Evolutionary conservation across 306 rosid genomes (phyloP).

Genomic region (Cicer chorassanicum): DNA sequence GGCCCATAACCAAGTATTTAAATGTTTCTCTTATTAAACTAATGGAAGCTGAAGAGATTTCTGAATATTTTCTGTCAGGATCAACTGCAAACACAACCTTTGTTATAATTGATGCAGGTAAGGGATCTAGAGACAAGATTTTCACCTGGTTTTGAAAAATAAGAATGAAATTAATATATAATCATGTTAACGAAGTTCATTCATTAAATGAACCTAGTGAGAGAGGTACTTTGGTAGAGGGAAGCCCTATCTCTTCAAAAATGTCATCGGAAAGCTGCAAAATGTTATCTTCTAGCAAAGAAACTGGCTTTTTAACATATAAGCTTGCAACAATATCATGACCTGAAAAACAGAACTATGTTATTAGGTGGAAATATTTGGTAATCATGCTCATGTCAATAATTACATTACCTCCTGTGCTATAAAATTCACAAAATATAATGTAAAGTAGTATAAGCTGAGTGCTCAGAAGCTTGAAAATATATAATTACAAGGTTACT

Average conservation of each 20-base stretch:
- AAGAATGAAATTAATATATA: slow-evolving; percentile 33
- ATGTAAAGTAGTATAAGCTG: slow-evolving; percentile 5
- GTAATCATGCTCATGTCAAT: slow-evolving; percentile 2
- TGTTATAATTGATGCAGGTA: slow-evolving; percentile 58
- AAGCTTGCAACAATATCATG: slow-evolving; percentile 83
- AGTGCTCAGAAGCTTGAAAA: slow-evolving; percentile 7
- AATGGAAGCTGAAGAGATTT: slow-evolving; percentile 53
- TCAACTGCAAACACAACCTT: slow-evolving; percentile 72
- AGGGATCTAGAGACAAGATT: slow-evolving; percentile 62
- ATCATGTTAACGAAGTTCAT: slow-evolving; percentile 8
- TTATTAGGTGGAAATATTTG: not conserved
- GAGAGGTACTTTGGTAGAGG: slow-evolving; percentile 63
- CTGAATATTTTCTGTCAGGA: slow-evolving; percentile 53
- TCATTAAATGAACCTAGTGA: slow-evolving; percentile 19
- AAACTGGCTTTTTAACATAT: slow-evolving; percentile 55
- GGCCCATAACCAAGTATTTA: slow-evolving; percentile 53
- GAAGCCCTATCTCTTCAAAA: slow-evolving; percentile 61
- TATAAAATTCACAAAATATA: slow-evolving; percentile 10
- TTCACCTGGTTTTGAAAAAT: slow-evolving; percentile 59
- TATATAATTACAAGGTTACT: slow-evolving; percentile 19
- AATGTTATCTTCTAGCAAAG: slow-evolving; percentile 67
- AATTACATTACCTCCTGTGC: slow-evolving; percentile 18
- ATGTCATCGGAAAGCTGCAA: slow-evolving; percentile 68
- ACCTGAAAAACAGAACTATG: slow-evolving; percentile 52
- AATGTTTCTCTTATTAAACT: slow-evolving; percentile 65